These are phyloP conservation scores for Cotoneaster glaucophyllus DNA, from an alignment of 306 rosid genomes.

Conservation along the genomic window DNA sequence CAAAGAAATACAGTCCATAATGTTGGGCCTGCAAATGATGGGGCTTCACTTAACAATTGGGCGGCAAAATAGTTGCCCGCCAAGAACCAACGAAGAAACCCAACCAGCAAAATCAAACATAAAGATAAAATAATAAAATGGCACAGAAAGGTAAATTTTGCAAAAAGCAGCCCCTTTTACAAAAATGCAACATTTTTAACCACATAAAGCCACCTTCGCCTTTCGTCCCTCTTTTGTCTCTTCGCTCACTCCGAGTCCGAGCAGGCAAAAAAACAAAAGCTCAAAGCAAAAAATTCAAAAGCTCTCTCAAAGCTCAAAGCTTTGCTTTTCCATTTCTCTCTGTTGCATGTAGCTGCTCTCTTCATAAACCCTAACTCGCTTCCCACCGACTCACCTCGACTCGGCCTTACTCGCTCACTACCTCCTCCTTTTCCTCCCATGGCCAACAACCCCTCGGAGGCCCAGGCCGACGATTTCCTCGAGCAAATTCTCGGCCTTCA, in stretches of 20 bases:
- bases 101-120: neutral
- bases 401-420: neutral
- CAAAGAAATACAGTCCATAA: neutral
- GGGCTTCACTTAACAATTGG: neutral
- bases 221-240: slow-evolving; percentile 3
- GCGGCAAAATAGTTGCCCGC: neutral
- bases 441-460: slow-evolving; percentile 76
- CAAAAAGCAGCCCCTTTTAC: slow-evolving; percentile 21
- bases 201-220: slow-evolving; percentile 30
- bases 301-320: neutral
- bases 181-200: slow-evolving; percentile 18
- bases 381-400: slow-evolving; percentile 19
- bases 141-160: slow-evolving; percentile 20
- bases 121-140: neutral
- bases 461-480: slow-evolving; percentile 75
- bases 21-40: neutral
- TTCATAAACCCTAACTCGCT: slow-evolving; percentile 15
- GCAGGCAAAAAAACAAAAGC: neutral
- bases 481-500: slow-evolving; percentile 86
- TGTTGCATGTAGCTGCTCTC: slow-evolving; percentile 37
- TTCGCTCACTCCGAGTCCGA: neutral
- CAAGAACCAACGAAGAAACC: neutral
- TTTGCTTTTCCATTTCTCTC: neutral
- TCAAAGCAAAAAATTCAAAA: neutral
- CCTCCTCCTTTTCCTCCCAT: slow-evolving; percentile 17